Evolutionary conservation across 345 rosid genomes (phyloP).

Genomic region (Eucalyptus regnans): DNA sequence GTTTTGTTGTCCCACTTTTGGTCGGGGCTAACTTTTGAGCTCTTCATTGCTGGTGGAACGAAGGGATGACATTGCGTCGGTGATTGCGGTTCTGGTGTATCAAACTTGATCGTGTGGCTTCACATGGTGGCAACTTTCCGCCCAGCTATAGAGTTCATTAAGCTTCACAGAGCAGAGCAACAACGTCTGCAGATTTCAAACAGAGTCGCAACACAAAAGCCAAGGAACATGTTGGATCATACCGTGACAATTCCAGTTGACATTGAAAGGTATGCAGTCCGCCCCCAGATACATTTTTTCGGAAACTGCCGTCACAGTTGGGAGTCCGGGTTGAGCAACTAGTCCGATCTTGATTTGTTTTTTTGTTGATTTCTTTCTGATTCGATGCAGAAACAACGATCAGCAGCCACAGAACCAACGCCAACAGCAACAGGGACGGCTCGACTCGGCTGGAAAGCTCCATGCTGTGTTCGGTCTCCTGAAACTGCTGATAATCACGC

Average conservation of each 20-base stretch:
- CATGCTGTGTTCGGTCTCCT: accelerated
- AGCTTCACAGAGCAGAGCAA: not conserved
- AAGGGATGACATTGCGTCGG: not conserved
- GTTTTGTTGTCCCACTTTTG: too few species aligned
- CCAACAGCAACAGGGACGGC: not conserved
- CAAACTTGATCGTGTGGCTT: not conserved
- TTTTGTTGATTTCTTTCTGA: not conserved
- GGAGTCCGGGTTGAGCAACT: not conserved
- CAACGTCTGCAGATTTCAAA: not conserved
- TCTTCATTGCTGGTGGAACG: not conserved
- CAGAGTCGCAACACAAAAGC: not conserved
- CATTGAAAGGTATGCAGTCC: not conserved
- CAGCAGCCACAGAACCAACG: not conserved
- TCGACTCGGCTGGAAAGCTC: accelerated
- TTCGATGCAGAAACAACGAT: accelerated
- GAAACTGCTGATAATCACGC: not conserved
- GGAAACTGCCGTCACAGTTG: not conserved
- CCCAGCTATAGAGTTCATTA: too few species aligned
- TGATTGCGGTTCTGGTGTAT: not conserved
- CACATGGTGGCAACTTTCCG: not conserved
- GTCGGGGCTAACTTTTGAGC: not conserved
- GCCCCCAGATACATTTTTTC: accelerated
- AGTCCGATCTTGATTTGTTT: not conserved
- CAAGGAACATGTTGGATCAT: not conserved
- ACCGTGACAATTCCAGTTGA: not conserved